Conservation (phyloP, 176 grass and related monocot species). For the Hordeum marinum region DNA sequence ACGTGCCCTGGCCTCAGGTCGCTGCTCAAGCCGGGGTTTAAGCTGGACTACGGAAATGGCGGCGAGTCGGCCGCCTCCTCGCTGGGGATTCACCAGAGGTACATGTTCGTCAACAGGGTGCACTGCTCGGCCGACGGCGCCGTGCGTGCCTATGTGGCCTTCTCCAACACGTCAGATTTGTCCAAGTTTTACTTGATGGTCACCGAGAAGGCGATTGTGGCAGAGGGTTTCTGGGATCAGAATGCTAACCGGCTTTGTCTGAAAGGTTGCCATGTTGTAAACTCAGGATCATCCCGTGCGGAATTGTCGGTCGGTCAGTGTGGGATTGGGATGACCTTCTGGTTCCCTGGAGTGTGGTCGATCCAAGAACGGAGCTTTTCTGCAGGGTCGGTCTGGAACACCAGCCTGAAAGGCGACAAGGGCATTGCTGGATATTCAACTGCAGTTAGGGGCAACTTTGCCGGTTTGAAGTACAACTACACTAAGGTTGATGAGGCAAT, state of each 20-base stretch:
- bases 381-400: conserved; percentile 49
- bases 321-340: conserved; percentile 66
- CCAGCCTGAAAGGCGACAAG: conserved; percentile 12
- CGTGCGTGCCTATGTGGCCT: conserved; percentile 52
- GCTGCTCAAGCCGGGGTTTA: conserved; percentile 32
- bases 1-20: conserved; percentile 28
- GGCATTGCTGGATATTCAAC: conserved; percentile 26
- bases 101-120: conserved; percentile 51
- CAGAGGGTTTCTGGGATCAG: conserved; percentile 71
- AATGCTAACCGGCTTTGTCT: conserved; percentile 47
- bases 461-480: conserved; percentile 68
- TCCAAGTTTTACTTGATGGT: conserved; percentile 27
- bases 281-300: background rate
- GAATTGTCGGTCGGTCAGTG: conserved; percentile 46
- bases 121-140: conserved; percentile 43
- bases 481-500: conserved; percentile 53
- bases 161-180: conserved; percentile 39
- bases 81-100: conserved; percentile 27
- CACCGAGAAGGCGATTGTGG: conserved; percentile 45
- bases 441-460: conserved; percentile 24
- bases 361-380: conserved; percentile 43
- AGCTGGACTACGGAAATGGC: conserved; percentile 23
- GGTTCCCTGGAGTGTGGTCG: conserved; percentile 64
- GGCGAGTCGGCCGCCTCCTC: conserved; percentile 11
- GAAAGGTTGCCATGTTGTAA: conserved; percentile 53